Conservation (phyloP, 768 basidiomycete species). For the Paxillus ammoniavirescens region DNA sequence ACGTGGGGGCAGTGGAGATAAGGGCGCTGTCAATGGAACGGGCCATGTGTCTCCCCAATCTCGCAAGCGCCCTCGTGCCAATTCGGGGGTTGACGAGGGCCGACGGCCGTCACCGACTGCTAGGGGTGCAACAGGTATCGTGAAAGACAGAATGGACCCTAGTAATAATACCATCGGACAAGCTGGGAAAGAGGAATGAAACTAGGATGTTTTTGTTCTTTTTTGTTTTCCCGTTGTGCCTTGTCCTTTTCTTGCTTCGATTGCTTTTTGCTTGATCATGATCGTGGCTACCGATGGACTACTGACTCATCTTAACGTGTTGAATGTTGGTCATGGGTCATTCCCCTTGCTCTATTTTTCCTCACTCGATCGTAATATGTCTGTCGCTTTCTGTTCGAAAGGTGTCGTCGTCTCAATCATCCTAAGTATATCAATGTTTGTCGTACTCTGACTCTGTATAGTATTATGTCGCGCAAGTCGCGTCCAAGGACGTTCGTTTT, state of each 20-base stretch:
- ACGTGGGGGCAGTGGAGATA: conserved; percentile 22
- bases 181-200: conserved; percentile 29
- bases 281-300: too few relatives aligned
- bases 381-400: too few relatives aligned
- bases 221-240: background rate
- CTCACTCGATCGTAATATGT: too few relatives aligned
- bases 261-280: too few relatives aligned
- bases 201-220: background rate
- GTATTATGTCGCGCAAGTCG: too few relatives aligned
- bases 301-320: too few relatives aligned
- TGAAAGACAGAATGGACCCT: conserved; percentile 15
- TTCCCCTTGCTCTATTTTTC: too few relatives aligned
- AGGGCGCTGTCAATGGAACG: conserved; percentile 15
- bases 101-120: conserved; percentile 21
- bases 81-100: conserved; percentile 17
- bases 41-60: conserved; percentile 20
- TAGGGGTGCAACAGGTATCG: conserved; percentile 14
- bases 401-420: too few relatives aligned
- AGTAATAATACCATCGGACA: conserved; percentile 15
- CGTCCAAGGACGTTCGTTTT: too few relatives aligned
- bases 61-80: conserved; percentile 29
- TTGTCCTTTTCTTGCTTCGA: background rate
- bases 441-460: too few relatives aligned
- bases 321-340: too few relatives aligned
- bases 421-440: too few relatives aligned